Base-by-base conservation (phyloP, 2,329 filamentous ascomycete genomes). In the Tolypocladium pustulatum region DNA sequence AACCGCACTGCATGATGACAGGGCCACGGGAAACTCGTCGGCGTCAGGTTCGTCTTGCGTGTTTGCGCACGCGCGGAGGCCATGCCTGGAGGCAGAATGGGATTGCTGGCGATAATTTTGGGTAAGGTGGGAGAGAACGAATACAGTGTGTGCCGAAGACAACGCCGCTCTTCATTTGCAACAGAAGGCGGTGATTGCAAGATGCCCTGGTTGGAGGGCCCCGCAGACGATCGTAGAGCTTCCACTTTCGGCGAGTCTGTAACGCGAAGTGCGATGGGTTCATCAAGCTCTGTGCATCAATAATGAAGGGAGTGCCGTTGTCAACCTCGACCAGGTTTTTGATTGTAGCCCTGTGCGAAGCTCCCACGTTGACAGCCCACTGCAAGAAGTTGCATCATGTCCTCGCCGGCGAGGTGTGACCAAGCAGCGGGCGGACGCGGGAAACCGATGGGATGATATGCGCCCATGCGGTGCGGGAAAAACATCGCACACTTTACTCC, bases 1-100 rank as follows among this genome's bases (percentile, higher is more conserved):
- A 70, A 70, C 68, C 68, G 68, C 64, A 59, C 60, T 70, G 68
- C 68, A 70, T 67, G 62, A 57, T 60, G 64, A 61, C 65, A 65
- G 68, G 68, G 65, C 63, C 63, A 65, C 63, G 38, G n/a, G 40
- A 20, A 37, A 30, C 40, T 49, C 34, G 36, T 15, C 30, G 22
- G 25, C 37, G 53, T 30, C n/a, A 12, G 36, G 13, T 27, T 27
- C 22, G 22, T 27, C 34, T 38, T 22, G n/a, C 6, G 27, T 30
- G 20, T n/a, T 52, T 52, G 17, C 46, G 15, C 46, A 13, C n/a
- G 3, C 27, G 46, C 46, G 1, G 27, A 51, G 13, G 17, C 27
- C 17, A 32, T 27, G 27, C 43, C 43, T 49, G 43, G 43, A 2
- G 25, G 43, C 46, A 32, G 46, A 17, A 27, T 10, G 32, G 7